Percentiles rank a stretch among this genome's conserved stretches.
phyloP scores from a whole-genome alignment of 768 basidiomycete species.

The Rhizopogon vulgaris region DNA sequence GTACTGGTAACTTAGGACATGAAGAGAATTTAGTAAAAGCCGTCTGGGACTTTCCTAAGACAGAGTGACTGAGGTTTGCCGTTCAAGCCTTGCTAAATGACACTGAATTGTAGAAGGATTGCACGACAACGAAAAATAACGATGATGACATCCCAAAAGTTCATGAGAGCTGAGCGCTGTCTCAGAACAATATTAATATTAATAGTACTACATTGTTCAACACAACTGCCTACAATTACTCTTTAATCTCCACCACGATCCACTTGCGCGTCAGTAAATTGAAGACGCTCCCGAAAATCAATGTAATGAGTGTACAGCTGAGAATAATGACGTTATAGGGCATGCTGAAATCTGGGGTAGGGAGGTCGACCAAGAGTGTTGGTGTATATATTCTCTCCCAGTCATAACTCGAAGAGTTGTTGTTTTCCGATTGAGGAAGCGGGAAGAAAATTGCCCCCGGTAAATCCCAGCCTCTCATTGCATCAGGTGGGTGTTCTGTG shows the following conservation, averaged over 20 bases:
- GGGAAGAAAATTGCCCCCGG: conserved; percentile 76
- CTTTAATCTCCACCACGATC: conserved; percentile 42
- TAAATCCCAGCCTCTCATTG: conserved; percentile 91
- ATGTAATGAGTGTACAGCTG: conserved; percentile 83
- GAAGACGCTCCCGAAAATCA: conserved; percentile 91
- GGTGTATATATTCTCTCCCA: conserved; percentile 64
- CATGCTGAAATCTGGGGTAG: conserved; percentile 99
- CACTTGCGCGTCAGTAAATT: conserved; percentile 81
- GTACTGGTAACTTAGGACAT: too few relatives aligned
- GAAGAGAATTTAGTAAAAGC: too few relatives aligned
- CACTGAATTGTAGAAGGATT: too few relatives aligned
- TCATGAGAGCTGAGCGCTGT: too few relatives aligned
- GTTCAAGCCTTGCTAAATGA: too few relatives aligned
- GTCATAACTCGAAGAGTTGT: background rate
- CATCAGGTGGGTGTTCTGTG: conserved; percentile 94
- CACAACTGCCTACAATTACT: conserved; percentile 4
- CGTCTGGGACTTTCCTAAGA: too few relatives aligned
- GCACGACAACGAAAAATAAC: too few relatives aligned
- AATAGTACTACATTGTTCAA: background rate
- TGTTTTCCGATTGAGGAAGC: background rate
- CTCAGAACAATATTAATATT: background rate
- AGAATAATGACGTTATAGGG: conserved; percentile 99
- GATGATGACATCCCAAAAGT: too few relatives aligned
- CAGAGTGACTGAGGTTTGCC: too few relatives aligned
- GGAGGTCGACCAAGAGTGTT: conserved; percentile 81